Base-by-base conservation (phyloP, 352 stramenopile species). In the Vaucheria bursata region DNA sequence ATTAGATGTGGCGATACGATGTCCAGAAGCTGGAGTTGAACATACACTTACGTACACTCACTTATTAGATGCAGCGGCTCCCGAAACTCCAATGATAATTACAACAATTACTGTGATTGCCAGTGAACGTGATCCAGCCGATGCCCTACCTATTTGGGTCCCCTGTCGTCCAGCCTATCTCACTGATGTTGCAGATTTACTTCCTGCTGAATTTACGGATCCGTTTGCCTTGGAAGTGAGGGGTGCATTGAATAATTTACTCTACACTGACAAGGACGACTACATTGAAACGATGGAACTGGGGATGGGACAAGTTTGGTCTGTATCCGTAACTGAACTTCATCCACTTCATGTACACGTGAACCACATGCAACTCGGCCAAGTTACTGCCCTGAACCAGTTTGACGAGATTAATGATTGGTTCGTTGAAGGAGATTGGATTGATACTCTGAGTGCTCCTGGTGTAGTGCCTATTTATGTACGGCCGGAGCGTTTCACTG, bases 271-370 rank as follows among this genome's bases (percentile, higher is more conserved):
- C 12, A 12, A 12, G 45, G 45, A 59, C 12, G 45, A 59, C 45
- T 59, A 59, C 45, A 12, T 59, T 59, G 45, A 12, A 18, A 59
- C 45, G 45, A 25, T 59, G 25, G 45, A n/a, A n/a, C 53, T 52
- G 4, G 66, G 59, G 33, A 37, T 39, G 49, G 7, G 70, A 0
- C 69, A 78, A 67, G 32, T 70, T 29, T 82, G 77, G 77, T 71
- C 71, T 34, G 38, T 82, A 29, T 5, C 66, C 36, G 77, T 71
- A 1, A 79, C 77, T 4, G 29, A 31, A 1, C 38, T 50, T 31
- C 77, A 82, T 73, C 77, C 77, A 4, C 71, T 82, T 65, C 77
- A 82, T 73, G 59, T 82, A 38, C 77, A 82, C 71, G 71, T 82
- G 2, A 82, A 82, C 53, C 77, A 82, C 52, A 38, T 82, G 50